Evolutionary conservation across 768 basidiomycete species (phyloP), one percentile per base, ranked within the genome.

Genomic region (Termitomyces sp.): DNA sequence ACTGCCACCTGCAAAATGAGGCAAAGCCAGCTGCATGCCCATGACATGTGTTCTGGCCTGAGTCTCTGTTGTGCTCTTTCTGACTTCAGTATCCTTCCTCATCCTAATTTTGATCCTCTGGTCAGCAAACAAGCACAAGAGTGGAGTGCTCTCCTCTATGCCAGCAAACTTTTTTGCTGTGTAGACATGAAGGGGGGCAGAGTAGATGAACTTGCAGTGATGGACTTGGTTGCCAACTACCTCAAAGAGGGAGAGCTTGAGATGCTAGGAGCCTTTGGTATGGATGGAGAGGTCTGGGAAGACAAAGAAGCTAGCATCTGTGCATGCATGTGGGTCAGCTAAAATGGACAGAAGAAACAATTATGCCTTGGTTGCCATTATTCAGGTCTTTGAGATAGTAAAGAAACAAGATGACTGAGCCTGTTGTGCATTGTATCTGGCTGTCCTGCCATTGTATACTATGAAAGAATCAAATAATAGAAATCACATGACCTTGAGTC

Each of bases 121-220:
- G 66, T 95, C 93, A 17, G 93, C 91, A 54, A 95, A 81, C 0
- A 90, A 90, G 61, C 86, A 91, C 2, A 93, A 95, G 0, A 96
- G 79, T 3, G 87, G 84, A 0, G 94, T 94, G 4, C 91, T 94
- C 72, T 93, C 93, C 78, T 93, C 91, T 91, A 95, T 95, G 27
- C 94, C 94, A 0, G 94, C 93, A 67, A 96, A 97, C 72, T 94
- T 94, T 79, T 97, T 97, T 16, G 93, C 91, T 0, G 94, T 94
- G 69, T 94, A 97, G 11, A 97, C 95, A 60, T 94, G 92, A 71
- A 98, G 97, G 0, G 90, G 84, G 1, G 86, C 82, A 0, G 92
- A 94, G 70, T 87, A 89, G 55, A 94, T 92, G 0, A 88, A 89
- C 66, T 91, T 91, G 74, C 94, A 95, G 67, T 94, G 93, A 40